Evolutionary conservation across 805 yeast species (phyloP), one percentile per base, ranked within the genome.

Genomic region (Myxozyma vanderwaltii): DNA sequence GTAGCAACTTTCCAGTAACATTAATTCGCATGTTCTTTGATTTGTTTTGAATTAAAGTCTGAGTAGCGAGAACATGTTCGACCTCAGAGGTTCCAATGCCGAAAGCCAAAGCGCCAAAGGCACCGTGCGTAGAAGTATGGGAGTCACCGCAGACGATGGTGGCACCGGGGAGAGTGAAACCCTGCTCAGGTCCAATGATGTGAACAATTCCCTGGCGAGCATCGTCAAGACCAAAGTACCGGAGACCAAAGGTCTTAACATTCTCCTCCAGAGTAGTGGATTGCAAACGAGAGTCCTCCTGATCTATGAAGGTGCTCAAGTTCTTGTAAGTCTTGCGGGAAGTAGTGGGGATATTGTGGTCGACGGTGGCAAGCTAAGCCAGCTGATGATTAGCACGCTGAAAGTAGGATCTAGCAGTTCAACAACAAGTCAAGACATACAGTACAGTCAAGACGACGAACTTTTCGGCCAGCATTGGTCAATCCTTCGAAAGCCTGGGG

Each of bases 61-160:
- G 99, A 2, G 99, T 94, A 52, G 99, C 99, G 71, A 94, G 79
- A 61, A 94, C 99, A 74, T 94, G 99, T 79, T 94, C 99, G 56
- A 94, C 99, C 78, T 94, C 99, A 13, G 97, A 91, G 58, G 99
- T 94, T 74, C 99, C 99, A 71, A 94, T 94, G 77, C 99, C 99
- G 70, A 94, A 94, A 12, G 99, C 99, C 58, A 94, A 81, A 8
- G 98, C 79, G 63, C 99, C 99, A 72, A 94, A 94, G 45, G 99
- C 99, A 70, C 99, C 99, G 72, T 94, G 99, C 0, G 99, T 94
- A 2, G 97, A 90, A 27, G 99, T 94, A 74, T 94, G 99, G 3
- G 97, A 91, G 75, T 94, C 99, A 75, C 99, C 99, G 77, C 99
- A 94, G 45, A 94, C 99, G 35, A 94, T 97, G 3, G 99, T 94